phyloP scores from a whole-genome alignment of 2,329 filamentous ascomycete species.

The Ophiostoma himal-ulmi region DNA sequence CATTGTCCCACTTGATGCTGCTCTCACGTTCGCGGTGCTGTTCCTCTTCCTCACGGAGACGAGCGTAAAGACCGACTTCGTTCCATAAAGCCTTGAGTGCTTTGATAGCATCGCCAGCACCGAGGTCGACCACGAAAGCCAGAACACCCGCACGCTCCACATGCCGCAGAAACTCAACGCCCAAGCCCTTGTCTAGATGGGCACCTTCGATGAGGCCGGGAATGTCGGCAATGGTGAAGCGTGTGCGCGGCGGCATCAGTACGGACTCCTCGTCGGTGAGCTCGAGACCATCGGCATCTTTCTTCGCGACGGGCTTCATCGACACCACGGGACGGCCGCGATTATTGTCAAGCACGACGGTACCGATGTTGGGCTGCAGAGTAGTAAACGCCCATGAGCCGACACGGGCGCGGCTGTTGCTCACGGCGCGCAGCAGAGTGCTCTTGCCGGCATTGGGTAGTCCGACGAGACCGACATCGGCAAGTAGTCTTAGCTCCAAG shows the following conservation, averaged over 20 bases:
- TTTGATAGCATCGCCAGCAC: slow-evolving; percentile 68
- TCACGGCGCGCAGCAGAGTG: slow-evolving; percentile 80
- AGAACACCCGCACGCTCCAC: slow-evolving; percentile 90
- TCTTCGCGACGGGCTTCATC: slow-evolving; percentile 24
- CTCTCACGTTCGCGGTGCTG: slow-evolving; percentile 55
- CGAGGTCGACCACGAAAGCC: slow-evolving; percentile 87
- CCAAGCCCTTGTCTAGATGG: slow-evolving; percentile 84
- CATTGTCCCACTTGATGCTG: slow-evolving; percentile 50
- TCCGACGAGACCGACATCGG: slow-evolving; percentile 90
- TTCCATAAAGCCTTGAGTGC: slow-evolving; percentile 80
- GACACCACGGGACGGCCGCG: slow-evolving; percentile 60
- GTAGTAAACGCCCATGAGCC: slow-evolving; percentile 98
- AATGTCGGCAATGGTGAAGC: slow-evolving; percentile 93
- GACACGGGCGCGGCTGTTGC: slow-evolving; percentile 79
- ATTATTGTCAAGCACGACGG: slow-evolving; percentile 85
- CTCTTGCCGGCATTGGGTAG: slow-evolving; percentile 95
- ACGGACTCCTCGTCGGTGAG: slow-evolving; percentile 34
- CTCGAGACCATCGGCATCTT: slow-evolving; percentile 29
- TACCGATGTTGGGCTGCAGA: slow-evolving; percentile 84
- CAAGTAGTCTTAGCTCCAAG: slow-evolving; percentile 88
- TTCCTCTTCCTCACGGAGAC: slow-evolving; percentile 70
- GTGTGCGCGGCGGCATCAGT: slow-evolving; percentile 54
- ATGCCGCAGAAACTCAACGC: slow-evolving; percentile 86
- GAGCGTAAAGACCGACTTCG: slow-evolving; percentile 81
- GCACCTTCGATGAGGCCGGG: slow-evolving; percentile 89